Evolutionary conservation across 1,139 yeast genomes (phyloP).

Genomic region (Hyphopichia pseudoburtonii): DNA sequence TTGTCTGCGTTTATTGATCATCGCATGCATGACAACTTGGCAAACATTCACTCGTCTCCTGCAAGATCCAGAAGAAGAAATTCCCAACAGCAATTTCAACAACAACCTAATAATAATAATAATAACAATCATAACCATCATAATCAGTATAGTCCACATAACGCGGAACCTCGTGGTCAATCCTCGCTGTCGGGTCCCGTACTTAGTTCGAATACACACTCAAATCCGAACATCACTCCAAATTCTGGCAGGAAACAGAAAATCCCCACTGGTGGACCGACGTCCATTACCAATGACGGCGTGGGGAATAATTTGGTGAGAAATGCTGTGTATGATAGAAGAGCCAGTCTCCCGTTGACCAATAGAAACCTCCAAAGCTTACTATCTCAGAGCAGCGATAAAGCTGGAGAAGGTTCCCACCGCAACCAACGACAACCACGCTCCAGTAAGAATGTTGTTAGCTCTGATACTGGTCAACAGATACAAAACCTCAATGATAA

Average conservation of each 20-base stretch:
- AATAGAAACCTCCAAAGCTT: conserved; percentile 36
- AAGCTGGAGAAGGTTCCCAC: background rate
- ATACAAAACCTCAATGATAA: conserved; percentile 9
- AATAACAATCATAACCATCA: background rate
- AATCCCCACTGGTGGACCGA: background rate
- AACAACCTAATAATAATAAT: background rate
- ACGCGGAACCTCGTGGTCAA: too few species aligned
- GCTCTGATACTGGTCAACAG: conserved; percentile 2
- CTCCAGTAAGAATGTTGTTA: background rate
- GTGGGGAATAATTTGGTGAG: background rate
- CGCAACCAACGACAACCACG: too few species aligned
- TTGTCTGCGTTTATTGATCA: conserved; percentile 36
- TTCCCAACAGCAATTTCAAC: conserved; percentile 7
- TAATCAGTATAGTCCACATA: too few species aligned
- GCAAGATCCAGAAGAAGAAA: conserved; percentile 31
- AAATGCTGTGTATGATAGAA: background rate
- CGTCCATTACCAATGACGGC: background rate
- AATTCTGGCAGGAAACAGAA: conserved; percentile 3
- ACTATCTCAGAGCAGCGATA: conserved; percentile 8
- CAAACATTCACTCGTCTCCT: conserved; percentile 33
- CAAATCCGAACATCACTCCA: background rate
- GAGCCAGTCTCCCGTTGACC: conserved; percentile 33
- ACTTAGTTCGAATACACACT: too few species aligned
- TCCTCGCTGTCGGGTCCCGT: too few species aligned
- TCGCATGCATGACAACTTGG: conserved; percentile 28